Evolutionary conservation across 352 stramenopile genomes (phyloP).

Genomic region (Aphanomyces euteiches): DNA sequence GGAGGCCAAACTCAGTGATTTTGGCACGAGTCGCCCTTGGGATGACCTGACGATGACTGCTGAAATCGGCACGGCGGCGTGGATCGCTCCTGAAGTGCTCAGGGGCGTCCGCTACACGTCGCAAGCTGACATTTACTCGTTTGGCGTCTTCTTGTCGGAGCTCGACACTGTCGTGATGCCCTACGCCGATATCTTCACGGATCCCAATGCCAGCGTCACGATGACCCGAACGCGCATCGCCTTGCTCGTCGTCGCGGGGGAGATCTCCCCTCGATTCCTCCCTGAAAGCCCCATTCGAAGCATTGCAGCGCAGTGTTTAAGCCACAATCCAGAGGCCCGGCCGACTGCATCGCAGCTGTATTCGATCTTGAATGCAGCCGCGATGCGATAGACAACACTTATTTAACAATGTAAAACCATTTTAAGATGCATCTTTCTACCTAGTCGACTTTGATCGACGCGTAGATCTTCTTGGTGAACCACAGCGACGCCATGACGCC

Average conservation of each 20-base stretch:
- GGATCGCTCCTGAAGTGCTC: conserved; percentile 28
- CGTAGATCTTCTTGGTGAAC: conserved; percentile 99
- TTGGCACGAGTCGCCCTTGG: conserved; percentile 23
- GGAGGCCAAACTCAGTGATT: conserved; percentile 30
- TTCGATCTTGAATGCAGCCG: conserved; percentile 9
- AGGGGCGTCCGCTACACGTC: conserved; percentile 47
- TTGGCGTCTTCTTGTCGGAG: conserved; percentile 62
- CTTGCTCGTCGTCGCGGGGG: conserved; percentile 20
- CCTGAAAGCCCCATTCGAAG: conserved; percentile 1
- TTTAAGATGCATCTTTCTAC: neutral
- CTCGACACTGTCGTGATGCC: conserved; percentile 48
- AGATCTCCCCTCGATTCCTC: conserved; percentile 22
- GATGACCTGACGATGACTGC: conserved; percentile 29
- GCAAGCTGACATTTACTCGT: conserved; percentile 76
- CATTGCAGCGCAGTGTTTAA: conserved; percentile 19
- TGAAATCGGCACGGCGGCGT: conserved; percentile 28
- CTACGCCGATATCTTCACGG: conserved; percentile 14
- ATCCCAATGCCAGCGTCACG: neutral
- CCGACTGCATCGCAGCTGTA: conserved; percentile 6
- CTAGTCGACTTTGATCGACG: conserved; percentile 97
- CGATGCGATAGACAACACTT: neutral
- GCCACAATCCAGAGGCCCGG: conserved; percentile 12
- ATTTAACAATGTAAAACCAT: too few relatives aligned
- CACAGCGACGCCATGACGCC: conserved; percentile 96
- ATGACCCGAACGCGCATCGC: conserved; percentile 25